These are phyloP conservation scores for Seminavis robusta DNA, from an alignment of 108 stramenopile genomes.

Conservation along the genomic window DNA sequence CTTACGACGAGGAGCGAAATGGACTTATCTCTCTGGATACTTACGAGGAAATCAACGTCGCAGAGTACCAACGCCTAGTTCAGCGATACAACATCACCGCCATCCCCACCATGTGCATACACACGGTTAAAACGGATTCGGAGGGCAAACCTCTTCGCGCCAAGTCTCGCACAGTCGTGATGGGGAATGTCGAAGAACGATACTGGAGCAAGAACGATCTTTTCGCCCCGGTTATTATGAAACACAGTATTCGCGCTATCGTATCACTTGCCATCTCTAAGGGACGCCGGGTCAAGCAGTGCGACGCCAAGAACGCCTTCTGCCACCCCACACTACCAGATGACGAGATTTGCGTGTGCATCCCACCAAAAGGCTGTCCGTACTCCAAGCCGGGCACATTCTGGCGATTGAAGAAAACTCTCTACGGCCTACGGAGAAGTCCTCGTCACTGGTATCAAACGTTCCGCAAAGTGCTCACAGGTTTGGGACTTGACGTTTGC, in stretches of 20 bases:
- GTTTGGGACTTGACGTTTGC: conserved; percentile 10
- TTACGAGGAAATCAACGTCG: too few relatives aligned
- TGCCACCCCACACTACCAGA: conserved; percentile 14
- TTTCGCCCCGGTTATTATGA: conserved; percentile 18
- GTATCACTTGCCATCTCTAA: conserved; percentile 6
- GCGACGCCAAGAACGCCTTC: conserved; percentile 35
- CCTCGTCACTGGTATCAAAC: conserved; percentile 27
- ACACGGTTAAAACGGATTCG: conserved; percentile 16
- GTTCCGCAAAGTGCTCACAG: neutral
- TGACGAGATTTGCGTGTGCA: neutral
- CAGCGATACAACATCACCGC: too few relatives aligned
- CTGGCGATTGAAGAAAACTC: conserved; percentile 21
- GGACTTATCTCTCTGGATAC: too few relatives aligned
- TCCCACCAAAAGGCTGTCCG: too few relatives aligned
- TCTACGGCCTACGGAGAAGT: conserved; percentile 11
- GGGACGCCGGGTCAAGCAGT: conserved; percentile 7
- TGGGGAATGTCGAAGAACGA: conserved; percentile 18
- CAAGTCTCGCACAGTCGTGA: conserved; percentile 17
- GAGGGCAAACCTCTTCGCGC: conserved; percentile 8
- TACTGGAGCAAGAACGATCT: conserved; percentile 6
- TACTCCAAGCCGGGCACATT: too few relatives aligned
- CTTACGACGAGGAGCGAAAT: too few relatives aligned
- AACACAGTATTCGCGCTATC: neutral
- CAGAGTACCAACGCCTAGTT: too few relatives aligned
- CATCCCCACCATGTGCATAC: conserved; percentile 16